phyloP scores from a whole-genome alignment of 1,284 basidiomycete species.

The Ceratobasidium sp. region DNA sequence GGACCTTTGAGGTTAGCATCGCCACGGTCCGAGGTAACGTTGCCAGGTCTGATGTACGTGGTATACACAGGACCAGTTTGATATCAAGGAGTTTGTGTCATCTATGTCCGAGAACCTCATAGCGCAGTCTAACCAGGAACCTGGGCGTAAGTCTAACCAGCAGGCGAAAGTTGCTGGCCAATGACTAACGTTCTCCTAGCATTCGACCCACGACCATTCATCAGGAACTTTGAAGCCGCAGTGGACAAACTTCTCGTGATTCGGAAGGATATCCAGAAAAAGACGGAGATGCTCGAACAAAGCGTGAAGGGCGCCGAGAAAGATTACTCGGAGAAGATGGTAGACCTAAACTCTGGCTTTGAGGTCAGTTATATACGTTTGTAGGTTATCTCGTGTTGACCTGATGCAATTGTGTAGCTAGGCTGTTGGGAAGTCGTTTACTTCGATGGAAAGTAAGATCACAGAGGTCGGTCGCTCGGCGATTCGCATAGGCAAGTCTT shows the following conservation, averaged over 20 bases:
- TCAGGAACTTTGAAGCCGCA: slow-evolving; percentile 89
- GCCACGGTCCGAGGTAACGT: too few species aligned
- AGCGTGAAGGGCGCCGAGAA: slow-evolving; percentile 89
- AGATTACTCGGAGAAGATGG: slow-evolving; percentile 94
- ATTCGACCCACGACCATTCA: slow-evolving; percentile 94
- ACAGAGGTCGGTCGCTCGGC: slow-evolving; percentile 95
- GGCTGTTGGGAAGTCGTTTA: slow-evolving; percentile 85
- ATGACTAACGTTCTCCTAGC: slow-evolving; percentile 61
- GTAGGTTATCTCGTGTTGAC: slow-evolving; percentile 39
- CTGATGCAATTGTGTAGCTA: slow-evolving; percentile 53
- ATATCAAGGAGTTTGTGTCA: slow-evolving; percentile 89
- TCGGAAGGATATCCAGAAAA: slow-evolving; percentile 86
- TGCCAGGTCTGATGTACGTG: background rate
- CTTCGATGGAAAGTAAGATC: slow-evolving; percentile 87
- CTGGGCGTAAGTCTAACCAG: slow-evolving; percentile 73
- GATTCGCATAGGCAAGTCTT: slow-evolving; percentile 83
- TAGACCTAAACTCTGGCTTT: slow-evolving; percentile 91
- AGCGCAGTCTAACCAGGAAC: slow-evolving; percentile 78
- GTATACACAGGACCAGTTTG: slow-evolving; percentile 82
- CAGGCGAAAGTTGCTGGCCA: slow-evolving; percentile 16
- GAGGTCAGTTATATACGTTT: slow-evolving; percentile 66
- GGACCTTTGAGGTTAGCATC: slow-evolving; percentile 33
- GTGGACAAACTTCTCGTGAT: slow-evolving; percentile 88
- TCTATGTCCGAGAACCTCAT: slow-evolving; percentile 88
- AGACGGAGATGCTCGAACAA: slow-evolving; percentile 92